Evolutionary conservation across 371 early-diverging fungal genomes (phyloP).

Genomic region (Mucor racemosus): DNA sequence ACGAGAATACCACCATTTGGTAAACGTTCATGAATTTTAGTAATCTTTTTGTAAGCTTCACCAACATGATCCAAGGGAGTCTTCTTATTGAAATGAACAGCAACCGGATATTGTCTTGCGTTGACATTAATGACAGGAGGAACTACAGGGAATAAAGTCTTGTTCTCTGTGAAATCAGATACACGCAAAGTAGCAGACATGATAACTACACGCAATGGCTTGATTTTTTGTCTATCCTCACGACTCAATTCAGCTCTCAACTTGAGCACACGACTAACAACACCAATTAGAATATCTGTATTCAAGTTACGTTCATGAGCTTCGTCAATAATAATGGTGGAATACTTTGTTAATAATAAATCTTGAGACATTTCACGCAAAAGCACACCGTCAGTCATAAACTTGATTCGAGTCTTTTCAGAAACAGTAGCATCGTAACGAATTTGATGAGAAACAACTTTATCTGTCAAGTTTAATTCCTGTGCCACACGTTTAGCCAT

Average conservation of each 20-base stretch:
- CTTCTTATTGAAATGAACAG: conserved; percentile 85
- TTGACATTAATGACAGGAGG: conserved; percentile 95
- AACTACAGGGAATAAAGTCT: conserved; percentile 67
- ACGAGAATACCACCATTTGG: conserved; percentile 94
- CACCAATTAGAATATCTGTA: conserved; percentile 97
- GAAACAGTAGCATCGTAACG: conserved; percentile 90
- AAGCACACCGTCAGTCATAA: conserved; percentile 99
- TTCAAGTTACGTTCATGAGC: conserved; percentile 99
- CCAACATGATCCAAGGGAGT: conserved; percentile 75
- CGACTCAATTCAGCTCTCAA: conserved; percentile 66
- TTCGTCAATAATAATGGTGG: conserved; percentile 98
- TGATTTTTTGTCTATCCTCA: conserved; percentile 61
- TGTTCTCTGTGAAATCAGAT: conserved; percentile 90
- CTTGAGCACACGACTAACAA: conserved; percentile 82
- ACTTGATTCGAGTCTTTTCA: conserved; percentile 87
- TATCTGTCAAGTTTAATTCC: conserved; percentile 77
- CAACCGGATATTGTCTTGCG: conserved; percentile 89
- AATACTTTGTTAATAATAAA: conserved; percentile 88
- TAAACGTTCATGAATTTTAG: conserved; percentile 89
- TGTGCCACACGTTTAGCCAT: conserved; percentile 95
- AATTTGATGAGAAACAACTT: conserved; percentile 66
- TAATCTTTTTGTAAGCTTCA: conserved; percentile 86
- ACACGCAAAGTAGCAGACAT: conserved; percentile 99
- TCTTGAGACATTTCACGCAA: conserved; percentile 93
- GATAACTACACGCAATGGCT: conserved; percentile 93